A percentile compares a stretch with the other conserved stretches of the same genome.
Evolutionary conservation across 805 yeast species (phyloP).

Genomic region (Candida nonsorbophila): DNA sequence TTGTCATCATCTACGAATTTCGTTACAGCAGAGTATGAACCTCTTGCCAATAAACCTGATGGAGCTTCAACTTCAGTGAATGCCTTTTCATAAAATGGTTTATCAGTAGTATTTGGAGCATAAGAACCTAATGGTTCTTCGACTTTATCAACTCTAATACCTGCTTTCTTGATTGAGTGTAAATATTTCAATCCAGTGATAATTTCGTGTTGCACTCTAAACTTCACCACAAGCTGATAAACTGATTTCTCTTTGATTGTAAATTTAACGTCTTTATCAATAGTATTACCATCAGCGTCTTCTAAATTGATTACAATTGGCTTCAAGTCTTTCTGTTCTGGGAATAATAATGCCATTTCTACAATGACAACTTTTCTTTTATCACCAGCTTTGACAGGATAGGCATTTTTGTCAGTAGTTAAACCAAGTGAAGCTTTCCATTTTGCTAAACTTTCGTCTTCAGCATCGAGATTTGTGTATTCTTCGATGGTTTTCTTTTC

Average conservation of each 20-base stretch:
- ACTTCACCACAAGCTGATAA: slow-evolving; percentile 67
- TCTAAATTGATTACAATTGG: slow-evolving; percentile 71
- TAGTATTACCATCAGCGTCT: slow-evolving; percentile 48
- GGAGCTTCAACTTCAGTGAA: slow-evolving; percentile 77
- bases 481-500: slow-evolving; percentile 79
- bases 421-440: slow-evolving; percentile 91
- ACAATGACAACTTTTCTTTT: slow-evolving; percentile 72
- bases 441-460: slow-evolving; percentile 83
- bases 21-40: slow-evolving; percentile 73
- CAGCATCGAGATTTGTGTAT: slow-evolving; percentile 77
- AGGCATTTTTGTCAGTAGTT: slow-evolving; percentile 44
- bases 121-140: slow-evolving; percentile 89
- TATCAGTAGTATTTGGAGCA: slow-evolving; percentile 80
- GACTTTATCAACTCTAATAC: slow-evolving; percentile 77
- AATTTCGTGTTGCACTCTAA: slow-evolving; percentile 84
- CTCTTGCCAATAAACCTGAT: slow-evolving; percentile 83
- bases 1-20: slow-evolving; percentile 87
- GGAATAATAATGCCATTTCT: slow-evolving; percentile 66
- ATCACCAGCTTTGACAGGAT: slow-evolving; percentile 69
- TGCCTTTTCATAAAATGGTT: slow-evolving; percentile 66
- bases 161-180: slow-evolving; percentile 81
- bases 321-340: slow-evolving; percentile 48
- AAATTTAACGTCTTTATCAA: slow-evolving; percentile 59
- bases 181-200: slow-evolving; percentile 86
- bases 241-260: slow-evolving; percentile 73